Conservation (phyloP, 345 rosid genomes). For the Hibiscus syriacus region DNA sequence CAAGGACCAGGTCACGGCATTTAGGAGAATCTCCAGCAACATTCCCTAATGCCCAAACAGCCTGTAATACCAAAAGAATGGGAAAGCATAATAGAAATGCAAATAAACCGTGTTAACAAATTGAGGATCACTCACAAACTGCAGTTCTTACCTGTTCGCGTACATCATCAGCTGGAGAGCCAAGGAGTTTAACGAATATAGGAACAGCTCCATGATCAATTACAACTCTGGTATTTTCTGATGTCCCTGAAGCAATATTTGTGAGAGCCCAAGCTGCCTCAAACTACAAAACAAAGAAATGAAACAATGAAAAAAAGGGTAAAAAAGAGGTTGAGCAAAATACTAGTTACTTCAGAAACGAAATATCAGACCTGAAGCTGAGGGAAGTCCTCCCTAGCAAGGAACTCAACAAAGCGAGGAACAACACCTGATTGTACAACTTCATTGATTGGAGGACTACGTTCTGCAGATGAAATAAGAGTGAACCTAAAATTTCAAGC, state of each 20-base stretch:
- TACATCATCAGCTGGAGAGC: constrained; percentile 59
- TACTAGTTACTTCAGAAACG: neutral
- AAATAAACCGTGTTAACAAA: neutral
- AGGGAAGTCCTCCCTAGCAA: constrained; percentile 63
- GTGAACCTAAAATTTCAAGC: neutral
- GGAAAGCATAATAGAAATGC: neutral
- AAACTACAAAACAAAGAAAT: constrained; percentile 37
- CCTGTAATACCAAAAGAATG: constrained; percentile 26
- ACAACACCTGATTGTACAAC: constrained; percentile 65
- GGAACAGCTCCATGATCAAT: constrained; percentile 74
- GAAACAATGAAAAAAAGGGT: neutral
- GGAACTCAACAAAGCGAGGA: constrained; percentile 73
- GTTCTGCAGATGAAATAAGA: constrained; percentile 30
- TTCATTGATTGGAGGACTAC: constrained; percentile 69
- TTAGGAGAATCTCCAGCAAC: constrained; percentile 80
- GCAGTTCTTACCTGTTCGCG: constrained; percentile 59
- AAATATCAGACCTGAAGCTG: constrained; percentile 52
- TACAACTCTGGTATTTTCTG: constrained; percentile 64
- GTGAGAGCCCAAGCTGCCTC: constrained; percentile 92
- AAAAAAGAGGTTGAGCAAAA: neutral
- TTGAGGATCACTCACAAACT: neutral
- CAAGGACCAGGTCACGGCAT: constrained; percentile 63
- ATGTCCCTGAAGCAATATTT: constrained; percentile 77
- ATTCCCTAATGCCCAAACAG: constrained; percentile 81
- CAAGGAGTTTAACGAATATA: constrained; percentile 53